These are phyloP conservation scores for Populus pruinosa DNA, from an alignment of 345 rosid genomes.

Conservation along the genomic window DNA sequence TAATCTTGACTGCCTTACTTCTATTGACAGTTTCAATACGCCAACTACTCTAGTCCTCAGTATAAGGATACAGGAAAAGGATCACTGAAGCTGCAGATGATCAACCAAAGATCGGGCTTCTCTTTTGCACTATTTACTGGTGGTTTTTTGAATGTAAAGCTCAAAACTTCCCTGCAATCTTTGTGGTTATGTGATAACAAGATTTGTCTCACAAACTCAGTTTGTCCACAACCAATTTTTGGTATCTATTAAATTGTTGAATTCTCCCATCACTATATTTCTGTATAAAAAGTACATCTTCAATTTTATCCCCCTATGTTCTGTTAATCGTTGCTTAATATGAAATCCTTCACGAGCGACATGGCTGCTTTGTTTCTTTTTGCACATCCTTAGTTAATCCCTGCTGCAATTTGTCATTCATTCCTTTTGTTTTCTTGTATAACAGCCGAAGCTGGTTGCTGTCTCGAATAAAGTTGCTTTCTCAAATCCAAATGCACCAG, in stretches of 20 bases:
- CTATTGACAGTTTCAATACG: not conserved
- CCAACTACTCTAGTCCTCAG: constrained; percentile 32
- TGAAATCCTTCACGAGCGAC: too few relatives aligned
- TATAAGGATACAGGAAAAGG: constrained; percentile 53
- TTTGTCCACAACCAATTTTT: too few relatives aligned
- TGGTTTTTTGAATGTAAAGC: constrained; percentile 49
- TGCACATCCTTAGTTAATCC: too few relatives aligned
- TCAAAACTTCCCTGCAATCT: not conserved
- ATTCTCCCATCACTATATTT: too few relatives aligned
- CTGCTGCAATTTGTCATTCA: not conserved
- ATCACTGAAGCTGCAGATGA: constrained; percentile 56
- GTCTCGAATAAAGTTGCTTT: constrained; percentile 55
- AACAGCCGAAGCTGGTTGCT: constrained; percentile 67
- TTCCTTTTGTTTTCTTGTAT: not conserved
- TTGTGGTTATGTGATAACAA: too few relatives aligned
- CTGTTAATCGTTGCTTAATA: too few relatives aligned
- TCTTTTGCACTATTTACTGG: constrained; percentile 63
- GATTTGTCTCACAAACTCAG: too few relatives aligned
- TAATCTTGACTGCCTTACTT: not conserved
- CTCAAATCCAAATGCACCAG: constrained; percentile 60
- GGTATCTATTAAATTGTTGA: too few relatives aligned
- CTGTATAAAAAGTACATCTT: too few relatives aligned
- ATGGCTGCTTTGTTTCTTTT: too few relatives aligned
- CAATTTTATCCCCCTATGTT: too few relatives aligned
- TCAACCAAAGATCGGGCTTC: constrained; percentile 76